phyloP scores from a whole-genome alignment of 2,329 filamentous ascomycete species.

The Alternaria consortialis region DNA sequence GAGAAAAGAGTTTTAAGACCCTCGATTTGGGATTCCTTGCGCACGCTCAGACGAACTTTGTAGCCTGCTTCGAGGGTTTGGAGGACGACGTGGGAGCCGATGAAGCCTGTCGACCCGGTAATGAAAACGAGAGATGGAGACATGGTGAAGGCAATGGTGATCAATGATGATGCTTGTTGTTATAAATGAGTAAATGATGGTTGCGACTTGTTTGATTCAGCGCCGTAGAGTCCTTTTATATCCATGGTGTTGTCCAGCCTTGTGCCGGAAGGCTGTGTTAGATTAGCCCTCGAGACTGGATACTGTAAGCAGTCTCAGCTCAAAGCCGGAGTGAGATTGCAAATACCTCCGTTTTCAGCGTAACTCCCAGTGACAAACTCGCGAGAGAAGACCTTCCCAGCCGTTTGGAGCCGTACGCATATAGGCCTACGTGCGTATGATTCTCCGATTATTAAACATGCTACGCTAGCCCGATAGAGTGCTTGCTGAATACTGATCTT shows the following conservation, averaged over 20 bases:
- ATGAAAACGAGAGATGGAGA: slow-evolving; percentile 36
- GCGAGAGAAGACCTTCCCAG: too few relatives aligned
- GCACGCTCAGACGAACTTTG: slow-evolving; percentile 37
- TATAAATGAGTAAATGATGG: not conserved
- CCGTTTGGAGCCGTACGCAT: too few relatives aligned
- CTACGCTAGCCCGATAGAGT: not conserved
- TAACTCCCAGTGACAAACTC: not conserved
- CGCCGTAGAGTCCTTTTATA: not conserved
- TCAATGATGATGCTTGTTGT: not conserved
- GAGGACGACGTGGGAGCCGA: slow-evolving; percentile 34
- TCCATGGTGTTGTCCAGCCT: not conserved
- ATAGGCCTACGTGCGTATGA: not conserved
- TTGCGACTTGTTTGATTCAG: too few relatives aligned
- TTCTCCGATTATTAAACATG: not conserved
- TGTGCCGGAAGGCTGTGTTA: too few relatives aligned
- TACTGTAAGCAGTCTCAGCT: not conserved
- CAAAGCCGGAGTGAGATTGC: not conserved
- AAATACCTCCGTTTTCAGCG: not conserved
- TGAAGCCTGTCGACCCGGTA: slow-evolving; percentile 41
- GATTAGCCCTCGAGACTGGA: not conserved
- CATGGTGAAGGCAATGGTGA: not conserved
- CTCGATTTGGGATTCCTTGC: slow-evolving; percentile 24
- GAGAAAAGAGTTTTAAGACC: slow-evolving; percentile 20
- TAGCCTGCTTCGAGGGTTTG: slow-evolving; percentile 36
- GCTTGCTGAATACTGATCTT: not conserved